Conservation (phyloP, 2,329 filamentous ascomycete species). For the Penicillium sp. region DNA sequence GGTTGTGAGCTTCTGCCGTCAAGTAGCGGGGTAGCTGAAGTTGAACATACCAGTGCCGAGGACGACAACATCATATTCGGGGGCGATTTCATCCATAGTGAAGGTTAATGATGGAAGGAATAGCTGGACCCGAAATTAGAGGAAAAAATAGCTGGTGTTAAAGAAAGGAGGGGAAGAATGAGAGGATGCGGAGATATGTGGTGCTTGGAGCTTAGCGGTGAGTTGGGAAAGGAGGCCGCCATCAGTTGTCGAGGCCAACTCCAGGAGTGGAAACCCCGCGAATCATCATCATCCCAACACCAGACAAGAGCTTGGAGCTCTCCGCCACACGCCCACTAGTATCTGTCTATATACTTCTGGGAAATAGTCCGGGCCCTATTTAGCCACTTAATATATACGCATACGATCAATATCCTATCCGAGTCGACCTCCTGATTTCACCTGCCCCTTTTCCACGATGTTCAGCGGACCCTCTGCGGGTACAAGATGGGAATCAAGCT, state of each 20-base stretch:
- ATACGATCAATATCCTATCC: conserved; percentile 6
- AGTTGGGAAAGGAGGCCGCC: conserved; percentile 15
- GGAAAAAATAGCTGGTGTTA: conserved; percentile 11
- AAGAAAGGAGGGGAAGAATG: conserved; percentile 23
- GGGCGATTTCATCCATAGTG: conserved; percentile 95
- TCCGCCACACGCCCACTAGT: conserved; percentile 15
- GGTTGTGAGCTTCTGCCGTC: conserved; percentile 36
- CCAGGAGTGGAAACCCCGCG: conserved; percentile 22
- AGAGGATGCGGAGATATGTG: conserved; percentile 28
- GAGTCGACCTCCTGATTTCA: conserved; percentile 14
- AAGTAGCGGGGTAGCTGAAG: conserved; percentile 41
- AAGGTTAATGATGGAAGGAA: conserved; percentile 18
- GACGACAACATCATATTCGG: conserved; percentile 98
- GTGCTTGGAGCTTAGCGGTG: conserved; percentile 25
- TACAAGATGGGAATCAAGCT: not conserved
- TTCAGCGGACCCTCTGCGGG: not conserved
- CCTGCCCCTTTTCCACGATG: conserved; percentile 19
- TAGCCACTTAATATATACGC: not conserved
- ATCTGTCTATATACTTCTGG: conserved; percentile 8
- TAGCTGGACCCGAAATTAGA: not conserved
- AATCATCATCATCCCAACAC: conserved; percentile 21
- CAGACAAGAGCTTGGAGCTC: conserved; percentile 1
- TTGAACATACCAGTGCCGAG: conserved; percentile 82
- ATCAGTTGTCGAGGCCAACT: not conserved
- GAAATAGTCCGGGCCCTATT: conserved; percentile 16